phyloP scores from a whole-genome alignment of 2,329 filamentous ascomycete genomes.

The Diplodia seriata region DNA sequence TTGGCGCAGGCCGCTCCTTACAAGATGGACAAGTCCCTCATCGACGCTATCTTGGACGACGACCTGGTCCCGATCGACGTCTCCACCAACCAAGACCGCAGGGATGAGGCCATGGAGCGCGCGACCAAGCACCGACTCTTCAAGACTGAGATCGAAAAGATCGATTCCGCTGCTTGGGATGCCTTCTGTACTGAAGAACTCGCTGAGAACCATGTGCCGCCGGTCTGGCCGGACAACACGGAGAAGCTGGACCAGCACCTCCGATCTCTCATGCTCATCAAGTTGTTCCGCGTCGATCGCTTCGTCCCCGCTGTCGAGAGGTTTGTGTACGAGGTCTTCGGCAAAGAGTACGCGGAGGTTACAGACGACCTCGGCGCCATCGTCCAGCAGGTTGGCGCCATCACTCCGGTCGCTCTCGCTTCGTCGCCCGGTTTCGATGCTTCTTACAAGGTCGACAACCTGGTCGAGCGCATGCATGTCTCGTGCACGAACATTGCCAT shows the following conservation, averaged over 20 bases:
- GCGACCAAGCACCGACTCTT: conserved; percentile 75
- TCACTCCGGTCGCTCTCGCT: conserved; percentile 85
- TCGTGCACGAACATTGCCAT: conserved; percentile 97
- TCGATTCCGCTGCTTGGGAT: conserved; percentile 73
- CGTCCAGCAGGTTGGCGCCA: conserved; percentile 81
- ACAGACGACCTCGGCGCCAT: conserved; percentile 86
- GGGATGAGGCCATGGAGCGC: conserved; percentile 71
- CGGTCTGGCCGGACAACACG: conserved; percentile 71
- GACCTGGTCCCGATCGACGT: conserved; percentile 78
- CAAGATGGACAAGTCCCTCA: conserved; percentile 87
- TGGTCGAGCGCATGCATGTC: conserved; percentile 83
- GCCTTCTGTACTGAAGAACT: conserved; percentile 84
- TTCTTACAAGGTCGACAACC: conserved; percentile 96
- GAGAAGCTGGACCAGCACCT: conserved; percentile 77
- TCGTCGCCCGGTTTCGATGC: conserved; percentile 98
- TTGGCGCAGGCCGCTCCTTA: conserved; percentile 96
- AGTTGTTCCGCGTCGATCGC: conserved; percentile 92
- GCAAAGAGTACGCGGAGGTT: conserved; percentile 79
- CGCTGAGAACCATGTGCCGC: conserved; percentile 82
- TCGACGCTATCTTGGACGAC: conserved; percentile 85
- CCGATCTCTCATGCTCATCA: conserved; percentile 85
- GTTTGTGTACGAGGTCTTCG: conserved; percentile 89
- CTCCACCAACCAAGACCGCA: conserved; percentile 69
- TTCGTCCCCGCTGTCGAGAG: conserved; percentile 91
- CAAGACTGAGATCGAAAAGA: conserved; percentile 71